Evolutionary conservation across 352 stramenopile species (phyloP).

Genomic region (Globisporangium apiculatum): DNA sequence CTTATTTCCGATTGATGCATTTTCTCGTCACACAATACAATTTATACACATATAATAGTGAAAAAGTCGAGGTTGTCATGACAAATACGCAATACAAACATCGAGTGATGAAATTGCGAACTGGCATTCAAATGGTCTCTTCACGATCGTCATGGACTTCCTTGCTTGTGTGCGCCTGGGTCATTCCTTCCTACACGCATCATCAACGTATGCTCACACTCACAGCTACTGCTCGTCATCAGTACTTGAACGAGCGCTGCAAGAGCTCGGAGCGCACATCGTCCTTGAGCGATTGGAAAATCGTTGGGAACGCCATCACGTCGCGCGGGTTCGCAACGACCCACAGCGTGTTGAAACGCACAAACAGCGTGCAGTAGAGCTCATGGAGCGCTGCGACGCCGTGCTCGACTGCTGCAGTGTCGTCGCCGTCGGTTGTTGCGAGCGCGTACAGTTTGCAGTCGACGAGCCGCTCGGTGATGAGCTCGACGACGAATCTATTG

Average conservation of each 20-base stretch:
- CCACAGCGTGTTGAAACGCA: slow-evolving; percentile 80
- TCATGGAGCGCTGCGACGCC: slow-evolving; percentile 58
- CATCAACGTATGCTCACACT: neutral
- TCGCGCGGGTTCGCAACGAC: slow-evolving; percentile 75
- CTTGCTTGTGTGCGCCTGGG: too few species aligned
- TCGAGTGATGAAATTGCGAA: neutral
- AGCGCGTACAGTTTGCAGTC: slow-evolving; percentile 65
- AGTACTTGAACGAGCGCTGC: slow-evolving; percentile 61
- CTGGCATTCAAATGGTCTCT: neutral
- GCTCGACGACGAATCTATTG: slow-evolving; percentile 61
- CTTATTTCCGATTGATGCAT: slow-evolving; percentile 2
- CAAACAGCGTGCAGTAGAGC: slow-evolving; percentile 75
- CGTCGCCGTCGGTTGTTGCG: slow-evolving; percentile 5
- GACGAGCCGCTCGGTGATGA: slow-evolving; percentile 68
- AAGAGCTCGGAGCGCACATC: slow-evolving; percentile 50
- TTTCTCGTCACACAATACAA: neutral
- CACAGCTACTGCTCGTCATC: slow-evolving; percentile 4
- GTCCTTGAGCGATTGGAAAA: slow-evolving; percentile 79
- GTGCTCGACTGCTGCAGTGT: slow-evolving; percentile 11
- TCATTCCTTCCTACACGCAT: too few species aligned
- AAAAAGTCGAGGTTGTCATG: too few species aligned
- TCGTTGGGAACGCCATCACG: slow-evolving; percentile 78
- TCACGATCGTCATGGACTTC: slow-evolving; percentile 1
- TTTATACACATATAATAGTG: too few species aligned
- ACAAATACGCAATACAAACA: too few species aligned